Percentiles rank a stretch among this genome's conserved stretches.
phyloP scores from a whole-genome alignment of 2,329 filamentous ascomycete species.

The Colletotrichum truncatum region DNA sequence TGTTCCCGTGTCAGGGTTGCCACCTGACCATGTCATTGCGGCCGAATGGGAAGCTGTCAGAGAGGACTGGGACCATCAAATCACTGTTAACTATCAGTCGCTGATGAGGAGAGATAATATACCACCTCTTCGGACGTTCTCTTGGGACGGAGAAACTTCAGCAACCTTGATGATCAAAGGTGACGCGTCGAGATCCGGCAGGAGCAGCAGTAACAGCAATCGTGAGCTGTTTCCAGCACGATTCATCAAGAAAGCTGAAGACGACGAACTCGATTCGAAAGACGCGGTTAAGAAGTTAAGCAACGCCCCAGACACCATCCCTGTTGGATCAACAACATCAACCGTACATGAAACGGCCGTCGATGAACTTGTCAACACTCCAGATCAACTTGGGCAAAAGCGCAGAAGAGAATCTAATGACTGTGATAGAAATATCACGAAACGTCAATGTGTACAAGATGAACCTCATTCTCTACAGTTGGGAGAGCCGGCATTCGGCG shows the following conservation, averaged over 20 bases:
- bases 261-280: too few species aligned
- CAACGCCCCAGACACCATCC: too few species aligned
- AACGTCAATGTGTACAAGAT: neutral
- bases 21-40: neutral
- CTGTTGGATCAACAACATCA: too few species aligned
- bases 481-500: too few species aligned
- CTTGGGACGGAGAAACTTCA: too few species aligned
- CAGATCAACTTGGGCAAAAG: neutral
- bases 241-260: too few species aligned
- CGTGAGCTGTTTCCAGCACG: too few species aligned
- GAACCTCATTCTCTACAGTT: neutral
- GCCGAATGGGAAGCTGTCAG: neutral
- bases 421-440: neutral
- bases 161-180: too few species aligned
- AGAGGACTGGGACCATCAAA: neutral
- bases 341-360: too few species aligned
- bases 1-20: neutral
- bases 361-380: slow-evolving; percentile 3
- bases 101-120: neutral
- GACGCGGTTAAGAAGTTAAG: too few species aligned
- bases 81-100: neutral
- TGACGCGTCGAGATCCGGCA: too few species aligned
- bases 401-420: neutral
- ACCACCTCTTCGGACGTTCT: neutral
- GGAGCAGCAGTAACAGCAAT: too few species aligned